phyloP scores from a whole-genome alignment of 164 flowering plant genomes.

The Pachysandra terminalis region DNA sequence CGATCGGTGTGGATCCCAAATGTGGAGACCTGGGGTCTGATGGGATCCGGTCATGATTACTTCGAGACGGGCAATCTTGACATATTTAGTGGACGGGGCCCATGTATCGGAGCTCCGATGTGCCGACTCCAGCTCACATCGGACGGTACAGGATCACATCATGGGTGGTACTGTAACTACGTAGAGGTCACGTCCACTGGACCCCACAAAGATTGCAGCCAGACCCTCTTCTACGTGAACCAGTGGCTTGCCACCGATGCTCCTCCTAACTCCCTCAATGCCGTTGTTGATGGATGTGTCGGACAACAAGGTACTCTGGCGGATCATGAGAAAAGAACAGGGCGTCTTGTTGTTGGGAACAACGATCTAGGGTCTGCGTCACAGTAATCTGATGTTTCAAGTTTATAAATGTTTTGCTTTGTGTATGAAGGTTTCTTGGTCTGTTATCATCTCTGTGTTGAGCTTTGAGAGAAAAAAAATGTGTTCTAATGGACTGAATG shows the following conservation, averaged over 20 bases:
- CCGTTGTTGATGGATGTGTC: slow-evolving; percentile 39
- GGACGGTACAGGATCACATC: slow-evolving; percentile 55
- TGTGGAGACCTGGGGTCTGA: slow-evolving; percentile 53
- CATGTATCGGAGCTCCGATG: slow-evolving; percentile 41
- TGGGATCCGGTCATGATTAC: slow-evolving; percentile 53
- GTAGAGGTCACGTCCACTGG: slow-evolving; percentile 66
- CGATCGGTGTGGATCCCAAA: slow-evolving; percentile 28
- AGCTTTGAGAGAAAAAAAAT: too few species aligned
- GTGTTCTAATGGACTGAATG: too few species aligned
- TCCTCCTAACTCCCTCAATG: slow-evolving; percentile 44
- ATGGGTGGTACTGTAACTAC: slow-evolving; percentile 64
- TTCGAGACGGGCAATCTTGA: slow-evolving; percentile 62
- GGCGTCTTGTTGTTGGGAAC: too few species aligned
- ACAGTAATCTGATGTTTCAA: too few species aligned
- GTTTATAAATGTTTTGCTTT: too few species aligned
- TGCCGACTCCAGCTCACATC: slow-evolving; percentile 63
- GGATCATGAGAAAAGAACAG: too few species aligned
- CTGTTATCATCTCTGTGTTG: too few species aligned
- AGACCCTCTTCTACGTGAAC: slow-evolving; percentile 44
- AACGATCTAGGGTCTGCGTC: too few species aligned
- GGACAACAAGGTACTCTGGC: too few species aligned
- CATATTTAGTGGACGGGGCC: slow-evolving; percentile 52
- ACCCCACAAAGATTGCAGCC: slow-evolving; percentile 38
- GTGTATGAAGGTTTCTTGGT: too few species aligned
- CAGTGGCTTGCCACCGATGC: slow-evolving; percentile 59